Evolutionary conservation across 2,329 filamentous ascomycete genomes (phyloP), one percentile per base, ranked within the genome.

Genomic region (Leptosphaerulina australis): DNA sequence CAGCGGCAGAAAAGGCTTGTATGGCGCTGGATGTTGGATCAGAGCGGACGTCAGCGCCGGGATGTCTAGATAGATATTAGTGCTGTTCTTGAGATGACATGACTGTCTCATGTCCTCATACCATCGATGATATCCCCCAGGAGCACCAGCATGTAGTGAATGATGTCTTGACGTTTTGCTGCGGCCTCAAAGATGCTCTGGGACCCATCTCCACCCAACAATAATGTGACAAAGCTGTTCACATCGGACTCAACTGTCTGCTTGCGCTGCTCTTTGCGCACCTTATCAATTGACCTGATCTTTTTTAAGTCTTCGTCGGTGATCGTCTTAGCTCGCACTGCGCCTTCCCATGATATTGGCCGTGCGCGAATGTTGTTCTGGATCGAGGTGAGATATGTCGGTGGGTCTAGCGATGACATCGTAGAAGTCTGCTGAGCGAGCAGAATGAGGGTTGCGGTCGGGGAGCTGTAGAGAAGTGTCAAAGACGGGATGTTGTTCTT

Each of bases 361-460:
- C 94, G 86, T 70, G 90, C 88, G 71, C 94, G 90, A 74, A 97
- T 96, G 81, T 97, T 97, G 84, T 90, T 95, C 80, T 96, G 92
- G 63, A 97, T 83, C 63, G 91, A 93, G 71, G 85, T 82, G 59
- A 90, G 83, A 76, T 97, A 97, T 52, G 90, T 89, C 52, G 92
- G 92, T 63, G 91, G 88, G 72, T 97, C 91, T 74, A 96, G 84
- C 47, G 91, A 93, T 44, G 91, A 93, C 92, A 97, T 97, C 61
- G 51, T 61, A 61, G 44, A 30, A n/a, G 21, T 22, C 46, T 46
- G 26, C 44, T 44, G 41, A 44, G 46, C 34, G 29, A 49, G 35
- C 14, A 37, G 36, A 9, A 20, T 15, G 22, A 33, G 33, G 30
- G 40, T 35, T 48, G 45, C 21, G 46, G 39, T 43, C 26, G 43